Base-by-base conservation (phyloP, 208 protist genomes). In the Leishmania amazonensis region DNA sequence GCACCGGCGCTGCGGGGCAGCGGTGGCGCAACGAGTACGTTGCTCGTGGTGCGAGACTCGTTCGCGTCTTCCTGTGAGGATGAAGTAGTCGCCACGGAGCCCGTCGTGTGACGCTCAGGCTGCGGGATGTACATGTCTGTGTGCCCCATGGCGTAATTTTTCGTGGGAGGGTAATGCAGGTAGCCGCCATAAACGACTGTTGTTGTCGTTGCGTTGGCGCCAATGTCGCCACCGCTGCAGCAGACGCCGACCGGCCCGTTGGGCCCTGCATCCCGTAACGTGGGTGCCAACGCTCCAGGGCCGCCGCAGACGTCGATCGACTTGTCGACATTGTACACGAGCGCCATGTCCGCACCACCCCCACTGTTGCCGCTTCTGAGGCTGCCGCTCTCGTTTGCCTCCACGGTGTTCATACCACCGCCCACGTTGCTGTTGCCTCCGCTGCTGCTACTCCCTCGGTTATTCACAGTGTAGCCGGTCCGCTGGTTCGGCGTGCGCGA, bases 1-100 rank as follows among this genome's bases (percentile, higher is more conserved):
- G 79, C 57, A 19, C 40, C 79, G 15, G 58, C 79, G 45, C 79
- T 76, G 70, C 71, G 78, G 1, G 78, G 78, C 0, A 76, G 78
- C 11, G 71, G 78, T 8, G 68, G 28, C 15, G 54, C n/a, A 49
- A 81, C 77, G 38, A 6, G 35, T 9, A 2, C 40, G 70, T 2
- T 31, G 58, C 72, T 53, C 45, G 64, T 58, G 15, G 21, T 57
- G n/a, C 71, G 65, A 35, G 24, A 74, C 24, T 17, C 72, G 5
- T 62, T 75, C 28, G 17, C 31, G 21, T 54, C 71, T 0, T 54
- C 60, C 58, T 53, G 45, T 54, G 70, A 75, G 45, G 45, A 54
- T 28, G 40, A 54, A 21, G 21, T 75, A 11, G 70, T 45, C 42
- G n/a, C 38, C 38, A 19, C 38, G 31, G 65, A 47, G 65, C 7